Evolutionary conservation across 208 protist genomes (phyloP).

Genomic region (Acanthamoeba sp.): DNA sequence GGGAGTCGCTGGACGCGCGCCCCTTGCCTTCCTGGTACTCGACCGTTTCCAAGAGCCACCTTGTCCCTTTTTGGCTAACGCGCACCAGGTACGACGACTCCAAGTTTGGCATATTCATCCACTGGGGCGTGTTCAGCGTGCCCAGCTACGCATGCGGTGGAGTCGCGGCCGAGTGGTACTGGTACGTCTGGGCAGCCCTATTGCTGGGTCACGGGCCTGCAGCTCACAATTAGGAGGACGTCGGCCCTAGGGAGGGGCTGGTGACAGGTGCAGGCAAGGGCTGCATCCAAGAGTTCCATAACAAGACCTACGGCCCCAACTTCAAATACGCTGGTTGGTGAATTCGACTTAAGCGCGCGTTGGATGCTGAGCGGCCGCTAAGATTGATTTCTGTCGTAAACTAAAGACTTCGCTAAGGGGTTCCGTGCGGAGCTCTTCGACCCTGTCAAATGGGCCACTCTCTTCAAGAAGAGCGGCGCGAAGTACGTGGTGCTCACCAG

Average conservation of each 20-base stretch:
- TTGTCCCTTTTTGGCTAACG: constrained; percentile 46
- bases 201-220: too few species aligned
- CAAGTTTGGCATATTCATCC: constrained; percentile 87
- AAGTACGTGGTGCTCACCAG: constrained; percentile 85
- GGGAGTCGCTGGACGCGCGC: constrained; percentile 72
- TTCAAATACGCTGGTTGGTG: constrained; percentile 78
- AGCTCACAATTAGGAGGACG: not conserved
- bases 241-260: not conserved
- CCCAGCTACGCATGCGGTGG: constrained; percentile 68
- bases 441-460: constrained; percentile 80
- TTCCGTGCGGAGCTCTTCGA: constrained; percentile 82
- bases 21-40: constrained; percentile 75
- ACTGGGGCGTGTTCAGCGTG: constrained; percentile 86
- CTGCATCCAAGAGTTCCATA: constrained; percentile 50
- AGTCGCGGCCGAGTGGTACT: constrained; percentile 82
- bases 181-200: too few species aligned
- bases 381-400: not conserved
- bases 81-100: constrained; percentile 41
- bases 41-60: too few species aligned
- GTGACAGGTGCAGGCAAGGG: not conserved
- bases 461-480: constrained; percentile 80
- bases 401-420: constrained; percentile 77
- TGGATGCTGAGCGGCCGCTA: too few species aligned
- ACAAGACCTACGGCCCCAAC: constrained; percentile 74
- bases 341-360: too few species aligned